Base-by-base conservation (phyloP, 768 basidiomycete genomes). In the Holtermannia corniformis region DNA sequence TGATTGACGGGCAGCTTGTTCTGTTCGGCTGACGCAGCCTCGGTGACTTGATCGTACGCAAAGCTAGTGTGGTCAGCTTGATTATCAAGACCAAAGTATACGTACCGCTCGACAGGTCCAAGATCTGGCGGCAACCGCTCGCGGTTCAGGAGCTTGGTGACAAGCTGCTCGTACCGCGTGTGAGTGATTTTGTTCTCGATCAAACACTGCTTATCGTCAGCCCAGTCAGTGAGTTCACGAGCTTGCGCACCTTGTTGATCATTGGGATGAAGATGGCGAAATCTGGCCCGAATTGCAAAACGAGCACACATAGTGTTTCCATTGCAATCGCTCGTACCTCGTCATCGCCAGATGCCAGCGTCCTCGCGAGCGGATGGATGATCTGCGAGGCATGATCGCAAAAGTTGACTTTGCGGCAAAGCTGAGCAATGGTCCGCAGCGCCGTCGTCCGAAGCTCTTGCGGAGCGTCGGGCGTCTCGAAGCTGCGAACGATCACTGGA, bases 191-290 rank as follows among this genome's bases (percentile, higher is more conserved):
- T 81, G 57, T 86, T 82, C 27, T 84, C 79, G 16, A 86, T 73
- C 24, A 92, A 75, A 54, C 82, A 82, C 91, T 93, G 57, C n/a
- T 19, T 28, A 41, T n/a, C n/a, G 45, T 7, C 5, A 13, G n/a
- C n/a, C 12, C 24, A 41, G 40, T 43, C 45, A 50, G 44, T 49
- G 12, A n/a, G 25, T 26, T 28, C 25, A 56, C 19, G 12, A 13
- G 11, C 1, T 41, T 1, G 40, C 41, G 46, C 59, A 87, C 92
- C 79, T 97, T 96, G 72, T 89, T 89, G 59, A 99, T 87, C 60
- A 92, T 92, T 0, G 95, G 91, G 28, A 97, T 87, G 63, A 97
- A 99, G 42, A 99, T 89, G 3, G 95, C 91, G 61, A 92, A 99
- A 69, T 97, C 93, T 0, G 92, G 84, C 1, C 92, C 92, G 49